Percentiles rank a stretch among this genome's conserved stretches.
These are phyloP conservation scores for Solanum hybrid DNA, from an alignment of 305 asterid species.

Conservation along the genomic window DNA sequence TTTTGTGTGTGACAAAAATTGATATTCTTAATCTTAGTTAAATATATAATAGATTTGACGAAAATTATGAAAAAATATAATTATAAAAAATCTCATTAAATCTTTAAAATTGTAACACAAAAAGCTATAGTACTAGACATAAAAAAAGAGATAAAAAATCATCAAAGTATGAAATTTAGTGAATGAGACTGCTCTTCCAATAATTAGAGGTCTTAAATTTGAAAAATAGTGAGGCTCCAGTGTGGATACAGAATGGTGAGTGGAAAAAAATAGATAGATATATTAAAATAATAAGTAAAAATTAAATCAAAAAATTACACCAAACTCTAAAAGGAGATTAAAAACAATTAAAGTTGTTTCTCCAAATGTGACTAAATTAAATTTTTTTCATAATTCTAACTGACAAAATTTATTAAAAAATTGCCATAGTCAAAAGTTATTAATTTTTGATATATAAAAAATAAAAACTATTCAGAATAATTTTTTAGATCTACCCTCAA, in stretches of 20 bases:
- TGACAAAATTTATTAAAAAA: background rate
- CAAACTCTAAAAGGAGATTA: background rate
- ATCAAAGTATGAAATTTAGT: background rate
- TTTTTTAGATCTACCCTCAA: background rate
- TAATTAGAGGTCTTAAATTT: no score
- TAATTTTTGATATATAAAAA: background rate
- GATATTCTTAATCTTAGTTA: background rate
- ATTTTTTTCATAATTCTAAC: background rate
- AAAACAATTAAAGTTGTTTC: background rate
- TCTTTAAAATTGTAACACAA: background rate
- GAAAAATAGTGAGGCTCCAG: fast-evolving
- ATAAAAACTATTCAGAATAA: background rate
- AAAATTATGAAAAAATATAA: background rate
- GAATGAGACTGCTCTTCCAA: no score
- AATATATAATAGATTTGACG: background rate
- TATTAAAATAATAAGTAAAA: background rate
- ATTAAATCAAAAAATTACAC: background rate
- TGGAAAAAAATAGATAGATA: no score
- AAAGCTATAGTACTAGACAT: background rate
- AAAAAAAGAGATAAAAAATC: background rate
- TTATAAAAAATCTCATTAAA: background rate
- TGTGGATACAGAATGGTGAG: fast-evolving
- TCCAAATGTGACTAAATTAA: background rate
- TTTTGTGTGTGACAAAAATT: background rate
- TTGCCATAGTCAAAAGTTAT: background rate